phyloP scores from a whole-genome alignment of 768 basidiomycete genomes.

The Termitomyces sp. region DNA sequence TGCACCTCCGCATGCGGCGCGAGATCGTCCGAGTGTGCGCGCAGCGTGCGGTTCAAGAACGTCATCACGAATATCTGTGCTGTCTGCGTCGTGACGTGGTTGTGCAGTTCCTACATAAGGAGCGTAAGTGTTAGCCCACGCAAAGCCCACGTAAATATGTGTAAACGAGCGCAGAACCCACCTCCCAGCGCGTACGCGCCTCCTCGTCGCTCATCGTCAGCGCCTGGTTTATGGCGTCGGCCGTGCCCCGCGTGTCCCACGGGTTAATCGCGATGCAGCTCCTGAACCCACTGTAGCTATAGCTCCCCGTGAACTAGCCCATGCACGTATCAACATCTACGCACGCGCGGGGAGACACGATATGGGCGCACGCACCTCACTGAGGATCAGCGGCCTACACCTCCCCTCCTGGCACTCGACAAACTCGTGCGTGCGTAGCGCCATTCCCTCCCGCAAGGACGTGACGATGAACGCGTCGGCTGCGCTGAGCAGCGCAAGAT shows the following conservation, averaged over 20 bases:
- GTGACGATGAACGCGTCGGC: conserved; percentile 86
- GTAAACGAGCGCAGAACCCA: conserved; percentile 22
- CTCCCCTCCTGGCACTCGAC: conserved; percentile 79
- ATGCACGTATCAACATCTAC: neutral
- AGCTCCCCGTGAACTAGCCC: conserved; percentile 77
- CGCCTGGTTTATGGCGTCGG: conserved; percentile 44
- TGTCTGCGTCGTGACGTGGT: conserved; percentile 81
- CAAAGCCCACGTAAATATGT: neutral
- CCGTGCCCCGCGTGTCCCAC: conserved; percentile 81
- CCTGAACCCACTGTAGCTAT: conserved; percentile 82
- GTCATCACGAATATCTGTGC: conserved; percentile 79
- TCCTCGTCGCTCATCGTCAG: conserved; percentile 76
- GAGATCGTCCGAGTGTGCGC: conserved; percentile 59
- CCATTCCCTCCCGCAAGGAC: conserved; percentile 86
- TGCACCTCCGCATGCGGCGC: conserved; percentile 20
- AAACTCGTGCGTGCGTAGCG: conserved; percentile 75
- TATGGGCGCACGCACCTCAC: conserved; percentile 49
- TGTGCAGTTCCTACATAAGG: conserved; percentile 58
- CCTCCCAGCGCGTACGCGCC: conserved; percentile 70
- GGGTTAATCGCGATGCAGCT: conserved; percentile 86
- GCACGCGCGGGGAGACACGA: neutral
- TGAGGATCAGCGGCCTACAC: conserved; percentile 68
- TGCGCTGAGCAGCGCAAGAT: conserved; percentile 73
- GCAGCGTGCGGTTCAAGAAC: conserved; percentile 72
- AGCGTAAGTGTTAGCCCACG: neutral